Base-by-base conservation (phyloP, 108 stramenopile species). In the Skeletonema menzelii region DNA sequence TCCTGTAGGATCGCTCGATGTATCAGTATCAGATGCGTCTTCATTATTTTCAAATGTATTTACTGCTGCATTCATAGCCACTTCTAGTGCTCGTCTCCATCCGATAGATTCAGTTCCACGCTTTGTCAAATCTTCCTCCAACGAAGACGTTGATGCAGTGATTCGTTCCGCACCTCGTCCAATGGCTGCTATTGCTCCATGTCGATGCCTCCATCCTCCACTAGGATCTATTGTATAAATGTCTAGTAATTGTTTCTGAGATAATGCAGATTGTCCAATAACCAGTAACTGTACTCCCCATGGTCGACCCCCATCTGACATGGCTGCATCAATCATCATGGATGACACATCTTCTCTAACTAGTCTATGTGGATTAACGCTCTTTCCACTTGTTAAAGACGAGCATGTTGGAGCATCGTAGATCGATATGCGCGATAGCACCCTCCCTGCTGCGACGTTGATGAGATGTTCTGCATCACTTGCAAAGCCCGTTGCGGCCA, bases 191-290 rank as follows among this genome's bases (percentile, higher is more conserved):
- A 67, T 77, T 19, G 27, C 44, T 24, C 77, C 77, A 14, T 44
- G 22, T 17, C 72, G 67, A 63, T 67, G 68, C 27, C 60, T 73
- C 73, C 77, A 82, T 38, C 82, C 82, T 8, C 82, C 82, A 38
- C 73, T 75, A 4, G 82, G 82, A 75, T 82, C 82, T 24, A 82
- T 65, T 6, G 82, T 82, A 59, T 82, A 82, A 13, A 82, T 42
- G 62, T 82, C 77, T 55, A 82, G 65, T 26, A 28, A 5, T 22
- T 42, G 68, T 63, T 40, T 22, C 40, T 57, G 68, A 55, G 30
- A 46, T 8, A 68, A 22, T 24, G 69, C 42, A 31, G 74, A 82
- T 27, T 58, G 60, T 6, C 82, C 82, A 47, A 82, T 53, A 8
- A 79, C 82, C 67, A 82, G 55, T 17, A 74, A 27, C 35, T 82